Base-by-base conservation (phyloP, 2,329 filamentous ascomycete species). In the Phialophora tarda region DNA sequence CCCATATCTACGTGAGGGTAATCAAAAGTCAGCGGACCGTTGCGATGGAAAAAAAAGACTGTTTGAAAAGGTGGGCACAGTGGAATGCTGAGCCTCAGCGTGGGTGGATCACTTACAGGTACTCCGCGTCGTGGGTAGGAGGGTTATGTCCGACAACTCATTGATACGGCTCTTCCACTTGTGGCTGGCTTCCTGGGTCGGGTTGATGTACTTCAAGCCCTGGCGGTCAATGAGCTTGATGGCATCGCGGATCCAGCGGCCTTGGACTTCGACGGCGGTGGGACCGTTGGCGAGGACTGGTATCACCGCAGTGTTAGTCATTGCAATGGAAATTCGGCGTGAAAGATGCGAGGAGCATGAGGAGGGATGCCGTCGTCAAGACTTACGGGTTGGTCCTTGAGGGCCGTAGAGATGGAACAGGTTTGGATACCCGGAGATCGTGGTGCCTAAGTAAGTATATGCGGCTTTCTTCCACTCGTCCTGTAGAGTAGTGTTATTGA, bases 211-310 rank as follows among this genome's bases (percentile, higher is more conserved):
- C 70, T 81, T 82, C 73, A 86, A 75, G 1, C 76, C 75, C 32
- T 83, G 75, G 1, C 70, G 68, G 64, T 79, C 74, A 69, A 87
- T 88, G 71, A 86, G 82, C 41, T 78, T 75, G 60, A 89, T 85
- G 51, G 75, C 74, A 55, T 84, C 81, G 17, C 79, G 77, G 63
- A 73, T 73, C 85, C 85, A 88, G 0, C 83, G 77, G 2, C 84
- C 86, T 71, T 89, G 86, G 0, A 85, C 71, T 69, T 87, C 84
- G 17, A 84, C 81, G 1, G 77, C 80, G 0, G 83, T 81, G 0
- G 87, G 86, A 0, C 85, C 86, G 69, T 88, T 89, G 75, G 79
- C 75, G 8, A 88, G 77, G 0, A 85, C 53, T 55, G 28, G 28
- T 2, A 5, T n/a, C 14, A 21, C 14, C 2, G 5, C 3, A 10